Conservation (phyloP, 306 rosid genomes). For the Acacia crassicarpa region DNA sequence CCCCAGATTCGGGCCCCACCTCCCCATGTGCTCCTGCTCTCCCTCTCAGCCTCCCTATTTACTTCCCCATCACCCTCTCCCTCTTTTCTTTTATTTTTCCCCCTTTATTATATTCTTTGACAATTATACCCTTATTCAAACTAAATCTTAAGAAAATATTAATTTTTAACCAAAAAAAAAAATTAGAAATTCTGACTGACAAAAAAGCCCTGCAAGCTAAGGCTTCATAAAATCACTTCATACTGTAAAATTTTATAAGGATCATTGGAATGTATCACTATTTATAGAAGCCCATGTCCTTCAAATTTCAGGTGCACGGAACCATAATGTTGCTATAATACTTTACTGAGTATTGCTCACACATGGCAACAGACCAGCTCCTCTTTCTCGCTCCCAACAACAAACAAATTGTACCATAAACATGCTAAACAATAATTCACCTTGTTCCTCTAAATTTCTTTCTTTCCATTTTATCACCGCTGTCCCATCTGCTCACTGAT, state of each 20-base stretch:
- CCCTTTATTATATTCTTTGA: neutral
- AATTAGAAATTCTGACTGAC: no score
- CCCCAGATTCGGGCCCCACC: conserved; percentile 4
- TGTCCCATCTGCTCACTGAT: neutral
- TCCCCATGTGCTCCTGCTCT: conserved; percentile 1
- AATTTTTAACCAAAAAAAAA: no score
- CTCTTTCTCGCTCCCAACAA: neutral
- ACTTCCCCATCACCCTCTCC: neutral
- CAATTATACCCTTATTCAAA: neutral
- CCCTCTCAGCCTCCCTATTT: neutral
- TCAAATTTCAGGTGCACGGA: neutral
- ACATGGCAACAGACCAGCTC: neutral
- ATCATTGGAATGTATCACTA: neutral
- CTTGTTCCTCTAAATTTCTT: neutral
- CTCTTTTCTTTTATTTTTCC: no score
- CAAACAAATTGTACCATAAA: neutral
- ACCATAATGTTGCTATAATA: neutral
- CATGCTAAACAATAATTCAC: neutral
- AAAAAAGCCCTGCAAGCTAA: no score
- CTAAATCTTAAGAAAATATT: neutral
- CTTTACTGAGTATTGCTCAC: neutral
- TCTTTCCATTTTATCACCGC: neutral
- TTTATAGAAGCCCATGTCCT: neutral
- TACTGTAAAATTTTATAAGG: neutral
- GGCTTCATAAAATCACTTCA: neutral